Base-by-base conservation (phyloP, 2,329 filamentous ascomycete genomes). In the Bipolaris cookei region DNA sequence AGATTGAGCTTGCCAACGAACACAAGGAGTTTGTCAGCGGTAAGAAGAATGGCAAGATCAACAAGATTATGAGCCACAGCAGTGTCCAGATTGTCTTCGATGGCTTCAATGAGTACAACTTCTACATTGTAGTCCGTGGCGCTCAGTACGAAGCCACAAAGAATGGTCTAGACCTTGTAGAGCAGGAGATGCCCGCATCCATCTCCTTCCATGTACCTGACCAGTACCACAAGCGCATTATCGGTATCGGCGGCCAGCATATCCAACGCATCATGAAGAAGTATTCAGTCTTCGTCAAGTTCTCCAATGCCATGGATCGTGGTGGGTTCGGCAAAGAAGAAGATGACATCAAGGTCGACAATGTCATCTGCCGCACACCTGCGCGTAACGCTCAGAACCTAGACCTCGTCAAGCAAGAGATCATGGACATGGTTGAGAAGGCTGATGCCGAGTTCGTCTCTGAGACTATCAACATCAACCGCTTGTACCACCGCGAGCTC, bases 251-350 rank as follows among this genome's bases (percentile, higher is more conserved):
- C 59, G 95, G 95, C 8, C 94, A 98, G 76, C 95, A 99, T 73
- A 99, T 99, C 66, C 95, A 99, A 78, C 91, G 94, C 53, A 98
- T 99, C 81, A 99, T 99, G 95, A 98, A 99, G 83, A 98, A 98
- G 80, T 96, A 99, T 79, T 98, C 95, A 0, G 95, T 99, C 66
- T 99, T 99, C 70, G 95, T 99, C 80, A 99, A 99, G 76, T 99
- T 99, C 73, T 97, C 92, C 64, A 99, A 99, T 69, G 95, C 95
- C 14, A 98, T 98, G 93, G 95, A 99, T 74, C 89, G 95, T 73
- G 95, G 92, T 62, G 90, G 93, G 34, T 90, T 96, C 77, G 91
- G 92, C 64, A 93, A 96, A 66, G 93, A 98, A 73, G 95, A 99
- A 71, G 95, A 99, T 73, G 95, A 99, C 74, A 91, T 97, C 79